Conservation (phyloP, 257 asterid genomes). For the Anisodus acutangulus region DNA sequence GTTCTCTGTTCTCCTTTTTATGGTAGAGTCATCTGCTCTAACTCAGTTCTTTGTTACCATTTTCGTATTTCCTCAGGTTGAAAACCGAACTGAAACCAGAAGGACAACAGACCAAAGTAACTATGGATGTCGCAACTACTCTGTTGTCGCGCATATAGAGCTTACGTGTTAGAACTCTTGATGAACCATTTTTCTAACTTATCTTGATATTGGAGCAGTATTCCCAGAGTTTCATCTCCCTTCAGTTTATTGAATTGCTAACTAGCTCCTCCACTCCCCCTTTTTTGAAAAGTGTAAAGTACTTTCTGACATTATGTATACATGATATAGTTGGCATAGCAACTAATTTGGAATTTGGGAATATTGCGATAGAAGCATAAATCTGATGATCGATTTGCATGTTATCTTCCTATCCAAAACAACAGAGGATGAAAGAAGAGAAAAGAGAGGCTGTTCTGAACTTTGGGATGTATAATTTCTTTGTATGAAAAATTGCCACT, state of each 20-base stretch:
- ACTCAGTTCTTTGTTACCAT: neutral
- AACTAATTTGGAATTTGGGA: neutral
- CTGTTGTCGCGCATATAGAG: neutral
- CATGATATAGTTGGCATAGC: neutral
- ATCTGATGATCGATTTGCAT: neutral
- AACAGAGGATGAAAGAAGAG: neutral
- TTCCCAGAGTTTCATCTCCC: neutral
- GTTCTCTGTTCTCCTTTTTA: neutral
- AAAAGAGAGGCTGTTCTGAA: neutral
- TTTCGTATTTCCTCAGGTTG: neutral
- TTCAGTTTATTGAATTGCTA: no score
- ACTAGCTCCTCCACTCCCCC: neutral
- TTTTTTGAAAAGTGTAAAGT: neutral
- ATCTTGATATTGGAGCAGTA: neutral
- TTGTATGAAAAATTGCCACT: neutral
- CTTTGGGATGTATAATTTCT: neutral
- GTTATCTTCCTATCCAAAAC: neutral
- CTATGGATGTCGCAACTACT: neutral
- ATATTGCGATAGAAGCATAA: neutral
- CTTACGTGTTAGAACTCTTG: slow-evolving; percentile 8
- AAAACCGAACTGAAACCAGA: neutral
- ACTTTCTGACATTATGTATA: neutral
- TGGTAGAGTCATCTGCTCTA: neutral
- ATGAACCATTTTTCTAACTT: neutral
- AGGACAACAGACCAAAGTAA: neutral